Evolutionary conservation across 192 early-diverging fungal genomes (phyloP).

Genomic region (Pilobolus umbonatus): DNA sequence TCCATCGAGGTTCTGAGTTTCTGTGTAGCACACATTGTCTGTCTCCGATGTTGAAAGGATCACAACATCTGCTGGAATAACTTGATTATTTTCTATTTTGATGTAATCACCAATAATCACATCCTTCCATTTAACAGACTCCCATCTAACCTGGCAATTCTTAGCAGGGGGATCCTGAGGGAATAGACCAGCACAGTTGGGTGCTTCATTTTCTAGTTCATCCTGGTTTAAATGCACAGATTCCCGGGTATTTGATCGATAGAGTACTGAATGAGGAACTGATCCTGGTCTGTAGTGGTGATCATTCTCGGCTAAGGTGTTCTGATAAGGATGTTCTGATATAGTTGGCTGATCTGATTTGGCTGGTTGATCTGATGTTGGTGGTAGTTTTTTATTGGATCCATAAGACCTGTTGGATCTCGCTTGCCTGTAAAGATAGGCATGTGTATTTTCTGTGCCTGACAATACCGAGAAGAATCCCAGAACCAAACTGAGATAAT

Average conservation of each 20-base stretch:
- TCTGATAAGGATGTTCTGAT: not conserved
- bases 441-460: constrained; percentile 24
- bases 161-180: constrained; percentile 9
- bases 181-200: constrained; percentile 12
- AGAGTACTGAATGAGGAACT: constrained; percentile 44
- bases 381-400: constrained; percentile 7
- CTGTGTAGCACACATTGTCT: constrained; percentile 86
- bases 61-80: constrained; percentile 89
- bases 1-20: constrained; percentile 98
- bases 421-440: constrained; percentile 9
- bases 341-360: not conserved
- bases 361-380: not conserved
- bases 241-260: constrained; percentile 17
- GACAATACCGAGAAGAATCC: constrained; percentile 22
- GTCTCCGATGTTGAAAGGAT: constrained; percentile 81
- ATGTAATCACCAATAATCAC: constrained; percentile 89
- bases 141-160: constrained; percentile 48
- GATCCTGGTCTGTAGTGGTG: constrained; percentile 32
- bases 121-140: constrained; percentile 71
- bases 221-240: not conserved
- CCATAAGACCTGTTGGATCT: not conserved
- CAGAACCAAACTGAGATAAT: constrained; percentile 7
- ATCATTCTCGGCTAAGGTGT: not conserved
- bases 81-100: constrained; percentile 73
- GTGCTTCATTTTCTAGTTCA: not conserved